Conservation (phyloP, 164 flowering plant genomes). For the Nelumbo lutea region DNA sequence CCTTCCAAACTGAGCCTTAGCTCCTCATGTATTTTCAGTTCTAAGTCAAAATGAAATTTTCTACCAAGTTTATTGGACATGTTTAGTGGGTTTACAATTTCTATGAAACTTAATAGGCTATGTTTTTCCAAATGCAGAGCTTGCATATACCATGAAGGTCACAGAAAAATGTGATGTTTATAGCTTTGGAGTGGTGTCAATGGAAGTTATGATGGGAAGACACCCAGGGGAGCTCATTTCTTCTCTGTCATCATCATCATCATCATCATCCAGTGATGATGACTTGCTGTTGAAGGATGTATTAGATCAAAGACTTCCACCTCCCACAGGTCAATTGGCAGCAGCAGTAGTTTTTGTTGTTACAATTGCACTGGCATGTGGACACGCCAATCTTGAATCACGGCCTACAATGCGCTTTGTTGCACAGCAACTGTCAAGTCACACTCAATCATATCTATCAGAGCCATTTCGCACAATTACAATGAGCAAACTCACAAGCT, state of each 20-base stretch:
- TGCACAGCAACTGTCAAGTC: slow-evolving; percentile 40
- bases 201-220: slow-evolving; percentile 62
- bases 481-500: slow-evolving; percentile 18
- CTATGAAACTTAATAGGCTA: too few species aligned
- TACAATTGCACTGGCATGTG: slow-evolving; percentile 48
- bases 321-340: slow-evolving; percentile 44
- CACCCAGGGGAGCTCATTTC: slow-evolving; percentile 59
- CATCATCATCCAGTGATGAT: not conserved
- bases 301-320: slow-evolving; percentile 48
- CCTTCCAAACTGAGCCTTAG: too few species aligned
- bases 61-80: too few species aligned
- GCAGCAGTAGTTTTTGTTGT: slow-evolving; percentile 39
- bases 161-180: slow-evolving; percentile 67
- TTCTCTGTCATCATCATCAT: slow-evolving; percentile 17
- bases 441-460: slow-evolving; percentile 13
- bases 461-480: slow-evolving; percentile 21
- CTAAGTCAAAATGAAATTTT: too few species aligned
- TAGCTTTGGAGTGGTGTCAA: slow-evolving; percentile 63
- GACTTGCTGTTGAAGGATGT: slow-evolving; percentile 38
- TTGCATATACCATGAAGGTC: slow-evolving; percentile 47
- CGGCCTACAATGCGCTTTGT: slow-evolving; percentile 58
- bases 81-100: too few species aligned
- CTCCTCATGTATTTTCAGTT: too few species aligned
- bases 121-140: slow-evolving; percentile 30
- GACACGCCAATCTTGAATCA: slow-evolving; percentile 32